These are phyloP conservation scores for Populus nigra DNA, from an alignment of 345 rosid species.

Conservation along the genomic window DNA sequence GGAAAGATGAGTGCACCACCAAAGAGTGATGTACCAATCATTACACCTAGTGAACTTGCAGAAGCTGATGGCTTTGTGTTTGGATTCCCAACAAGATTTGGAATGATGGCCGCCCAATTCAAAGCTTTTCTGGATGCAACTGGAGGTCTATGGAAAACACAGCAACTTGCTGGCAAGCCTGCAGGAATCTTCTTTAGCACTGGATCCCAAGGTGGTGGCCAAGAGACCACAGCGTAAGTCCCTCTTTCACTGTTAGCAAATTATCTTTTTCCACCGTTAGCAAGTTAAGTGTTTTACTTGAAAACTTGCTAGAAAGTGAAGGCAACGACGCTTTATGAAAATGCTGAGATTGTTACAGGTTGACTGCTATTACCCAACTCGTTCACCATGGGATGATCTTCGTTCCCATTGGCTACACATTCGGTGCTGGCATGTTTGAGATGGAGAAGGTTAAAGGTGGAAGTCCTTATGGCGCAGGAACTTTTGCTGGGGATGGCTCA, in stretches of 20 bases:
- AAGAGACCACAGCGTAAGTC: constrained; percentile 90
- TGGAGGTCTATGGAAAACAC: constrained; percentile 90
- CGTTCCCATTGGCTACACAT: constrained; percentile 89
- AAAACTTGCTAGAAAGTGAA: neutral
- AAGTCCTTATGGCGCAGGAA: constrained; percentile 93
- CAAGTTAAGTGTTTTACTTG: neutral
- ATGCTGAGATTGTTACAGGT: constrained; percentile 33
- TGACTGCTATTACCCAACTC: constrained; percentile 95
- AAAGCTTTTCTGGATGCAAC: constrained; percentile 92
- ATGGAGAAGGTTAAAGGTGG: constrained; percentile 93
- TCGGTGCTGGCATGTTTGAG: constrained; percentile 97
- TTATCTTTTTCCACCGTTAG: neutral
- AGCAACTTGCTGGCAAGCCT: constrained; percentile 87
- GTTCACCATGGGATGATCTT: constrained; percentile 93
- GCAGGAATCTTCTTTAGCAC: constrained; percentile 96
- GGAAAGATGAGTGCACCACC: constrained; percentile 89
- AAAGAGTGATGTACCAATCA: constrained; percentile 75
- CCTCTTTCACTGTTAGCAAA: neutral
- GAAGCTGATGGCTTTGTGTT: constrained; percentile 90
- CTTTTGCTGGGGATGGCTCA: constrained; percentile 87
- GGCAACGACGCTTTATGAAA: neutral
- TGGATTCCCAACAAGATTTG: constrained; percentile 94
- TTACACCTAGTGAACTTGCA: constrained; percentile 68
- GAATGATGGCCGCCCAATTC: constrained; percentile 98
- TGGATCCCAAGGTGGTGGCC: constrained; percentile 99